Conservation (phyloP, 2,329 filamentous ascomycete genomes). For the Fusarium brachygibbosum region DNA sequence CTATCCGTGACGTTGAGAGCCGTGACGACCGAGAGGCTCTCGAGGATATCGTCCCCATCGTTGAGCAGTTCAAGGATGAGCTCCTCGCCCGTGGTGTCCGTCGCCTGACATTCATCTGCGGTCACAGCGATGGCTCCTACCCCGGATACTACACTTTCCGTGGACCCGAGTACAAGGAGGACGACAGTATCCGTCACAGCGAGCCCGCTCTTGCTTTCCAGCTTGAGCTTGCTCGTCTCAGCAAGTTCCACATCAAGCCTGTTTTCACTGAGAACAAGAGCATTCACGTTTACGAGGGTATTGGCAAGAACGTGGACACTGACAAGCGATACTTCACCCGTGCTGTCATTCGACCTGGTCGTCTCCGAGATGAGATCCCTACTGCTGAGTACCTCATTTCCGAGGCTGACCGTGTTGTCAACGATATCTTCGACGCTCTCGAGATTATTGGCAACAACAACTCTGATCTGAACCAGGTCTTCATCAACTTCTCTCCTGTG, state of each 20-base stretch:
- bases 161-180: constrained; percentile 88
- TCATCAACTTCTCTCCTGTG: constrained; percentile 98
- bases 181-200: constrained; percentile 95
- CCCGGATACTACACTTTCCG: constrained; percentile 99
- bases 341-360: constrained; percentile 92
- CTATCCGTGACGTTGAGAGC: constrained; percentile 88
- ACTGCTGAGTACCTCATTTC: constrained; percentile 99
- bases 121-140: constrained; percentile 92
- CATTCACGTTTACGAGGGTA: constrained; percentile 97
- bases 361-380: constrained; percentile 95
- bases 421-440: constrained; percentile 95
- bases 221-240: constrained; percentile 91
- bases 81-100: constrained; percentile 85
- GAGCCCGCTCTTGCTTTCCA: constrained; percentile 98
- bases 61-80: constrained; percentile 86
- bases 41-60: constrained; percentile 78
- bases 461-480: constrained; percentile 99
- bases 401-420: constrained; percentile 95
- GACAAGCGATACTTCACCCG: constrained; percentile 99
- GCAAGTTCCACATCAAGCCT: constrained; percentile 97
- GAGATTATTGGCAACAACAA: constrained; percentile 99
- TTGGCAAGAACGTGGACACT: constrained; percentile 93
- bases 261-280: constrained; percentile 99
- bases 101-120: constrained; percentile 95
- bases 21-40: constrained; percentile 85